Conservation (phyloP, 805 yeast genomes). For the Komagataella kurtzmanii region DNA sequence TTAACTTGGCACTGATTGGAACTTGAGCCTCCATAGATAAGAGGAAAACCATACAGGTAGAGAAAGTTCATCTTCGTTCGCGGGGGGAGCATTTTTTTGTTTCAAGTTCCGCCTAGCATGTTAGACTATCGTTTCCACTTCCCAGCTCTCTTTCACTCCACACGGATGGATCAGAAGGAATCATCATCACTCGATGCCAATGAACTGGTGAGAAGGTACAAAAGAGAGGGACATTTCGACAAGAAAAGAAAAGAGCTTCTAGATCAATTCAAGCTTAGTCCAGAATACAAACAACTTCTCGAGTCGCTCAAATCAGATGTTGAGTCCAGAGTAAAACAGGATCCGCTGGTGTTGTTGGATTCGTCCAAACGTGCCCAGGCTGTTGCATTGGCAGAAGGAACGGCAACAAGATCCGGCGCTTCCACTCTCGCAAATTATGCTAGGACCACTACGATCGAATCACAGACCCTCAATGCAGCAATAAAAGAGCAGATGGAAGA, state of each 20-base stretch:
- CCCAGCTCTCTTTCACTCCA: not conserved
- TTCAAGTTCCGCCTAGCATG: not conserved
- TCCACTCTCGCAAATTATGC: not conserved
- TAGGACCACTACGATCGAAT: not conserved
- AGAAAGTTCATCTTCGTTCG: not conserved
- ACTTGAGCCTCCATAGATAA: not conserved
- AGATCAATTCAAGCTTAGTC: constrained; percentile 25
- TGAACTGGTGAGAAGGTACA: constrained; percentile 25
- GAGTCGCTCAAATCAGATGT: constrained; percentile 26
- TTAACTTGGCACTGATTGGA: not conserved
- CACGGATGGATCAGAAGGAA: not conserved
- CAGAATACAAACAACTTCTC: constrained; percentile 24
- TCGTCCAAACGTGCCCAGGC: not conserved
- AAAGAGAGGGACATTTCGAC: constrained; percentile 37
- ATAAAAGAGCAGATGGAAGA: not conserved
- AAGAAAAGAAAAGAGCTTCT: constrained; percentile 26
- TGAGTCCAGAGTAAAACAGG: constrained; percentile 29
- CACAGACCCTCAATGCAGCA: not conserved
- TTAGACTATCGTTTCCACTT: not conserved
- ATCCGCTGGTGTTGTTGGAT: constrained; percentile 17
- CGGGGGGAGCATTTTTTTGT: not conserved
- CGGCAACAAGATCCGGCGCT: not conserved
- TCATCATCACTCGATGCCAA: constrained; percentile 10
- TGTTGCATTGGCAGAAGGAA: not conserved
- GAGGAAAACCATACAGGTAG: not conserved